Evolutionary conservation across 345 rosid species (phyloP).

Genomic region (Raphanus raphanistrum): DNA sequence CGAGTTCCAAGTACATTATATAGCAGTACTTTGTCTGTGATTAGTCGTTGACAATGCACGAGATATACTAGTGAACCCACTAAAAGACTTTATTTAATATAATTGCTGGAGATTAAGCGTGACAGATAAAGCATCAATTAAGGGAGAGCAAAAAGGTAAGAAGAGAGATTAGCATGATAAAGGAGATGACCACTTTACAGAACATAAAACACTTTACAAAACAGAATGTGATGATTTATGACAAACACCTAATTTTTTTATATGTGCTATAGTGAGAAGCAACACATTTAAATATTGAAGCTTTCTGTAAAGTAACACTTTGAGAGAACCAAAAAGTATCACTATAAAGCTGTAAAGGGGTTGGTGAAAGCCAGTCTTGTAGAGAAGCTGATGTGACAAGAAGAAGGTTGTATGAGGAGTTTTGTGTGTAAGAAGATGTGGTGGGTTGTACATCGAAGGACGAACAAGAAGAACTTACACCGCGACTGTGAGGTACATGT

Average conservation of each 20-base stretch:
- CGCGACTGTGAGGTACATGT: constrained; percentile 29
- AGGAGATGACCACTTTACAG: constrained; percentile 33
- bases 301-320: constrained; percentile 42
- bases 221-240: constrained; percentile 36
- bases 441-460: constrained; percentile 34
- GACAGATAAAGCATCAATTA: constrained; percentile 36
- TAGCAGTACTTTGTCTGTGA: neutral
- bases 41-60: constrained; percentile 21
- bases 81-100: neutral
- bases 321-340: constrained; percentile 29
- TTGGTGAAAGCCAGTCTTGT: constrained; percentile 30
- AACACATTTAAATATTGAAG: constrained; percentile 34
- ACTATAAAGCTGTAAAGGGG: constrained; percentile 37
- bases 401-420: constrained; percentile 31
- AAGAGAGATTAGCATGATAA: constrained; percentile 28
- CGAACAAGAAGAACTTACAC: constrained; percentile 24
- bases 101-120: constrained; percentile 32
- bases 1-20: constrained; percentile 12
- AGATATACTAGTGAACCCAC: neutral
- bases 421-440: constrained; percentile 37
- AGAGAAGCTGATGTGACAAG: constrained; percentile 29
- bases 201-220: constrained; percentile 34
- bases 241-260: constrained; percentile 31
- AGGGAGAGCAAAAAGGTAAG: constrained; percentile 10
- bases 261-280: constrained; percentile 32